Evolutionary conservation across 1,139 yeast genomes (phyloP).

Genomic region (Protomyces arabidopsidicola): DNA sequence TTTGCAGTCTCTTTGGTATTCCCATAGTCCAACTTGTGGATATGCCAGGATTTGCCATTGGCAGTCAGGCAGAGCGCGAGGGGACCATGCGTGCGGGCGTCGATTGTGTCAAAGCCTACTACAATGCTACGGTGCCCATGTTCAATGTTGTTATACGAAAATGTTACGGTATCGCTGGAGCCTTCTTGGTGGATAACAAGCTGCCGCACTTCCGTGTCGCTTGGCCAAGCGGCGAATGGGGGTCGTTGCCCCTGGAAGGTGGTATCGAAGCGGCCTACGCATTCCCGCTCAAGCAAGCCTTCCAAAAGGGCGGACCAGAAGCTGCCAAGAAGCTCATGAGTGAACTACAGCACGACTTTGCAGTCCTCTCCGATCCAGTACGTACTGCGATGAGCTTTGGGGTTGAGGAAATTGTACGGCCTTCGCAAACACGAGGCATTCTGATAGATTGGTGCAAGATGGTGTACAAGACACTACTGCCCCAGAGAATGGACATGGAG

Average conservation of each 20-base stretch:
- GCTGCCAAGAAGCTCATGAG: constrained; percentile 8
- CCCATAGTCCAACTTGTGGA: constrained; percentile 21
- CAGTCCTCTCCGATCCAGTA: constrained; percentile 14
- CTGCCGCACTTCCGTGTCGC: constrained; percentile 23
- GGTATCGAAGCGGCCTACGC: constrained; percentile 27
- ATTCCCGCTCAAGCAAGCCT: constrained; percentile 7
- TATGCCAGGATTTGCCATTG: constrained; percentile 26
- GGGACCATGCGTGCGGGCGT: constrained; percentile 27
- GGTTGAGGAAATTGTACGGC: constrained; percentile 21
- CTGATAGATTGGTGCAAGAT: constrained; percentile 12
- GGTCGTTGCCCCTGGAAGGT: constrained; percentile 19
- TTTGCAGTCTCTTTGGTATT: constrained; percentile 11
- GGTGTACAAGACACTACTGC: constrained; percentile 14
- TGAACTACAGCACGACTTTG: constrained; percentile 5
- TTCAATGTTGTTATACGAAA: constrained; percentile 23
- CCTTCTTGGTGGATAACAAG: constrained; percentile 19
- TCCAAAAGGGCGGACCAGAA: constrained; percentile 2
- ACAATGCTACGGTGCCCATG: constrained; percentile 13
- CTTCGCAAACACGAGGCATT: constrained; percentile 1
- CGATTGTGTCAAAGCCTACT: constrained; percentile 21
- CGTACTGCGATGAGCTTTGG: constrained; percentile 23
- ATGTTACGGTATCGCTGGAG: constrained; percentile 24
- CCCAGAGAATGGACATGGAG: background rate
- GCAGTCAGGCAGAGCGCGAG: constrained; percentile 19
- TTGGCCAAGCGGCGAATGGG: constrained; percentile 26